Base-by-base conservation (phyloP, 176 grass and related monocot species). In the Rhipidocladum racemiflorum region DNA sequence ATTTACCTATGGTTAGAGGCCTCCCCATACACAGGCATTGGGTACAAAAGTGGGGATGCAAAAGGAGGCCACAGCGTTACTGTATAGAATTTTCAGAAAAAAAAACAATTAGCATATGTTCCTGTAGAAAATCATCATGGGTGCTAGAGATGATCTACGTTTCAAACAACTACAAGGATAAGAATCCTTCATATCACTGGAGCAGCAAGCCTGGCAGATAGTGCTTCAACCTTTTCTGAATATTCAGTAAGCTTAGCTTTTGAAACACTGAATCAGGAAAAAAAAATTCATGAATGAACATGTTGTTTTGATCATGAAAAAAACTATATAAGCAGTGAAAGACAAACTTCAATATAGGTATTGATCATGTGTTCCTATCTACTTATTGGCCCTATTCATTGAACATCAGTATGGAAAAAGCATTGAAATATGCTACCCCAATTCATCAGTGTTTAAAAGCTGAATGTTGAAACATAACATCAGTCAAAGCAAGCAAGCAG, bases 221-320 rank as follows among this genome's bases (percentile, higher is more conserved):
- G 84, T 29, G 89, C 85, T 95, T 99, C 91, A 81, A 99, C 95
- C 76, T 91, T 92, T 83, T 99, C 89, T 44, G 87, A 99, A 80
- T 95, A 99, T 38, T 99, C 91, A 72, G 83, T 87, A 85, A 95
- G 63, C 64, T 99, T 99, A 80, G 92, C 88, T 87, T 99, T 99
- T 59, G 87, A 89, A 65, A 99, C 53, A 63, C 92, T 95, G 80
- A 74, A 78, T 74, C 44, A 75, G 30, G 42, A 36, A 86, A 61
- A n/a, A n/a, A 32, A 32, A 56, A 66, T 8, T 25, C 30, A 75
- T 63, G 65, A 70, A 45, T 82, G 38, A 76, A 63, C 28, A 77
- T 75, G 61, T 25, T 72, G 4, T 36, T 70, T 23, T 75, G 24
- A 61, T 69, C 18, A 13, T 54, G 27, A 71, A 68, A 54, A 32